phyloP scores from a whole-genome alignment of 2,329 filamentous ascomycete genomes.

The Gliomastix tumulicola region DNA sequence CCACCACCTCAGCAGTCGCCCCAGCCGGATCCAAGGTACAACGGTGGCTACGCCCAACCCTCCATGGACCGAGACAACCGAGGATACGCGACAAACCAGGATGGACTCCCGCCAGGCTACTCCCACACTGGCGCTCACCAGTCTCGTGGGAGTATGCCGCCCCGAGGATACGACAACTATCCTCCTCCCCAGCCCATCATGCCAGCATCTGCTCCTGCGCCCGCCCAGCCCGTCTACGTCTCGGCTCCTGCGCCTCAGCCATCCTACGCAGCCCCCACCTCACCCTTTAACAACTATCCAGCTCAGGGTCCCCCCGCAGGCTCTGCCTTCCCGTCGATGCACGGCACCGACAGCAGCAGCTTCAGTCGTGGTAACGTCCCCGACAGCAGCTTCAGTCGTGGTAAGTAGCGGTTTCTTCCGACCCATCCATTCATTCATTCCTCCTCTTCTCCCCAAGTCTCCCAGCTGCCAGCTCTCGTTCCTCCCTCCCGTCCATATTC shows the following conservation, averaged over 20 bases:
- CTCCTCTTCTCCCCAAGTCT: no score
- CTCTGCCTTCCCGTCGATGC: no score
- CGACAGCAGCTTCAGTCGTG: no score
- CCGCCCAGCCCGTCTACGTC: conserved; percentile 23
- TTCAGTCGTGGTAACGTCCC: no score
- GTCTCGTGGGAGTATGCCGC: no score
- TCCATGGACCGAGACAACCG: conserved; percentile 4
- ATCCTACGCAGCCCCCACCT: conserved; percentile 20
- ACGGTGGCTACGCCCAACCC: conserved; percentile 10
- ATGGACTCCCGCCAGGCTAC: conserved; percentile 17
- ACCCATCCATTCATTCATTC: no score
- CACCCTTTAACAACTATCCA: conserved; percentile 17
- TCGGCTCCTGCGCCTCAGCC: conserved; percentile 19
- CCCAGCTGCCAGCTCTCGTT: no score
- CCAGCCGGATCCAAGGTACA: conserved; percentile 23
- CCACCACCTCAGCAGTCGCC: no score
- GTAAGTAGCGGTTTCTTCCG: no score
- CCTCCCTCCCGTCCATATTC: no score
- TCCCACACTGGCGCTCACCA: conserved; percentile 27
- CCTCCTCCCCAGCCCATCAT: conserved; percentile 17
- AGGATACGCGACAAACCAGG: conserved; percentile 17
- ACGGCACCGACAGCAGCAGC: no score
- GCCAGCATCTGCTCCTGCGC: conserved; percentile 15
- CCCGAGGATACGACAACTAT: conserved; percentile 23
- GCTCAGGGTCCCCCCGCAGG: conserved; percentile 11